Base-by-base conservation (phyloP, 768 basidiomycete species). In the Boletus vinaceobasis region DNA sequence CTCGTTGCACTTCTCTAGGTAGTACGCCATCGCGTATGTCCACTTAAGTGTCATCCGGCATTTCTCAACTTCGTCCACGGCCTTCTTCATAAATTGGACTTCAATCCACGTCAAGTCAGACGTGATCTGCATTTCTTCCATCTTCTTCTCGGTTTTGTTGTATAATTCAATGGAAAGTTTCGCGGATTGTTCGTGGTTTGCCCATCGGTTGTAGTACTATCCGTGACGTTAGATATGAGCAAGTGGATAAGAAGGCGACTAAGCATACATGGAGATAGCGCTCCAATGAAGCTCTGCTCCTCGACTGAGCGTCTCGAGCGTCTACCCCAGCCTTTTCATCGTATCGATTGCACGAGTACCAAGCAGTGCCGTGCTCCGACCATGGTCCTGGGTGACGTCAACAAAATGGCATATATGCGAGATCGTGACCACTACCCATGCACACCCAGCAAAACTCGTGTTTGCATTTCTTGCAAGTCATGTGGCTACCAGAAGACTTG, bases 401-500 rank as follows among this genome's bases (percentile, higher is more conserved):
- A 58, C 10, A 43, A 26, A 35, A 23, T 19, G 17, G 27, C 19
- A 1, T 29, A 29, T 17, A 31, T 11, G 27, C 43, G 11, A 71
- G 65, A 73, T 50, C 44, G 48, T 15, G n/a, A 31, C 55, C 70
- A 42, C 31, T 65, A 82, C 90, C 96, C 94, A 98, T 97, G 75
- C 97, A 99, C 38, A 99, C 95, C 97, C 97, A 99, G 71, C 97
- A 99, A 72, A 98, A 99, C 76, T 93, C 92, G 62, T 93, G 85
- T 66, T 93, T 96, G 81, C 97, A 98, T 75, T 98, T 98, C 81
- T 97, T 96, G 79, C 97, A 98, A 19, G 96, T 98, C 96, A 99
- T 99, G 72, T 99, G 97, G 78, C 95, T 97, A 60, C 9, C 38
- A 55, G 23, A 19, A 44, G 19, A 27, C 21, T n/a, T 3, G 31